Evolutionary conservation across 2,329 filamentous ascomycete species (phyloP), one percentile per base, ranked within the genome.

Genomic region (Fusarium camptoceras): DNA sequence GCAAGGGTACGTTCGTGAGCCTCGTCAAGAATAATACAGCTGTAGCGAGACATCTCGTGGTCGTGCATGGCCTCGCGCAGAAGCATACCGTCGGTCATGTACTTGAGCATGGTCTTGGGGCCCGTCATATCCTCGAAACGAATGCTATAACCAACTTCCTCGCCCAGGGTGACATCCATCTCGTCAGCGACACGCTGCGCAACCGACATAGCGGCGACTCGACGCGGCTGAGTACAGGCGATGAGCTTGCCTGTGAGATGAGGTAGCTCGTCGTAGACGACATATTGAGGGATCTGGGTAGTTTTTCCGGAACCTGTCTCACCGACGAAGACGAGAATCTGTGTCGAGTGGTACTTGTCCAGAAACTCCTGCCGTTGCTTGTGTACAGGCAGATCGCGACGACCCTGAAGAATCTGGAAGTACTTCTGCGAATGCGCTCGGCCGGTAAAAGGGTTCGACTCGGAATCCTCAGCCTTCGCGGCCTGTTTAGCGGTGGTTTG

Each of bases 81-180:
- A 76, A 99, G 89, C 92, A 99, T 98, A 88, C 97, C 97, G 78
- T 99, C 96, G 46, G 97, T 99, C 96, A 99, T 99, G 85, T 99
- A 99, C 85, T 99, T 99, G 78, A 99, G 88, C 66, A 97, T 89
- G 3, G 96, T 99, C 81, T 93, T 94, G 61, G 90, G 89, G 53
- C 92, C 88, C 2, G 96, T 98, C 83, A 90, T 92, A 80, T 99
- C 96, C 82, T 99, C 97, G 81, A 99, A 99, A 85, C 96, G 94
- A 80, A 99, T 98, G 80, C 93, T 98, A 84, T 98, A 99, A 81
- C 96, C 96, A 58, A 99, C 94, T 82, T 98, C 95, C 73, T 98
- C 90, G 64, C 96, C 96, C 27, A 99, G 87, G 64, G 87, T 89
- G 72, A 98, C 95, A 78, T 98, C 96, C 87, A 99, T 92, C 83